phyloP scores from a whole-genome alignment of 2,329 filamentous ascomycete species.

The Daldinia eschscholtzii region DNA sequence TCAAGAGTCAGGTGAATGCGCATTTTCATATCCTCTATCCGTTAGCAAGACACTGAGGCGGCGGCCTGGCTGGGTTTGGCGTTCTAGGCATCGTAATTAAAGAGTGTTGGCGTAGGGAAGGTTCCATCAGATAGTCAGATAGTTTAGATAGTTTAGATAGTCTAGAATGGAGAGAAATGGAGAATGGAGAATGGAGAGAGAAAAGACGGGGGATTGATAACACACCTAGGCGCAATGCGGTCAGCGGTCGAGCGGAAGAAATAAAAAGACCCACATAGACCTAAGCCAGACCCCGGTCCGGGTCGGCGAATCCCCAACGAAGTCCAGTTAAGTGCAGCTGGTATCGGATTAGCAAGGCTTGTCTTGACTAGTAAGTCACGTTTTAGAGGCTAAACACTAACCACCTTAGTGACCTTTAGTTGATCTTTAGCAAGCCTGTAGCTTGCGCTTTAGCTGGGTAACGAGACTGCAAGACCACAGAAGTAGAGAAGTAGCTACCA shows the following conservation, averaged over 20 bases:
- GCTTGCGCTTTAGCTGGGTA: not conserved
- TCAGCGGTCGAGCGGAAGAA: conserved; percentile 49
- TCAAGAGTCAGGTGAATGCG: conserved; percentile 40
- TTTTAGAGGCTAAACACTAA: conserved; percentile 31
- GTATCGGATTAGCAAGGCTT: conserved; percentile 27
- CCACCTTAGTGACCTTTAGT: not conserved
- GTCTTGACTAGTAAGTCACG: conserved; percentile 31
- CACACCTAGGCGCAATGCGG: conserved; percentile 16
- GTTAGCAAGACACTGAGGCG: conserved; percentile 6
- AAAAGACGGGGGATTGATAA: conserved; percentile 15
- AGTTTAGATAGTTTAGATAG: conserved; percentile 33
- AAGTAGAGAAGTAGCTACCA: not conserved
- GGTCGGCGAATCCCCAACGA: conserved; percentile 37
- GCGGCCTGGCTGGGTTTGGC: not conserved
- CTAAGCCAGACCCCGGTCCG: conserved; percentile 36
- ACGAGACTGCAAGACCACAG: not conserved
- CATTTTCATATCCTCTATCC: conserved; percentile 8
- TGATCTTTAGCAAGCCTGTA: not conserved
- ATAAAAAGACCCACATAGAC: conserved; percentile 36
- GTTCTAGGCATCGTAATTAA: conserved; percentile 25
- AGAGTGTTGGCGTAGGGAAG: conserved; percentile 15
- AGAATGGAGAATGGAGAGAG: conserved; percentile 13
- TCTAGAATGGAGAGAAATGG: conserved; percentile 29
- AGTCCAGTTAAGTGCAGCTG: conserved; percentile 32
- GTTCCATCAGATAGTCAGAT: conserved; percentile 33